Conservation (phyloP, 345 rosid species). For the Bretschneidera sinensis region DNA sequence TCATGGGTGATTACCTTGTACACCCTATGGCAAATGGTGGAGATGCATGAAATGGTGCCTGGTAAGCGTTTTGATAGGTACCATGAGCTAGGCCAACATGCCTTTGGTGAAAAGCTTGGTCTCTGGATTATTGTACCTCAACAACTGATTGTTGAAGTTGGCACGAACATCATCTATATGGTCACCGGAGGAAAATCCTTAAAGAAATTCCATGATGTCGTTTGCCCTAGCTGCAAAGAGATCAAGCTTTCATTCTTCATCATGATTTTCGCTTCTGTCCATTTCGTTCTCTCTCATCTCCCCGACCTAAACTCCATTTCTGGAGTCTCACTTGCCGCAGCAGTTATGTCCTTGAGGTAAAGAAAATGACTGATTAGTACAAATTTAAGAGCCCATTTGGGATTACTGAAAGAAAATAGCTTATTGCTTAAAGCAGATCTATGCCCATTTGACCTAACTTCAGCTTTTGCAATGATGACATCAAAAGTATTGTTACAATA, state of each 20-base stretch:
- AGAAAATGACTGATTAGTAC: not conserved
- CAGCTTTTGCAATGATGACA: too few species aligned
- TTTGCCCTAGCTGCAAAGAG: constrained; percentile 44
- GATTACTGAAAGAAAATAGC: too few species aligned
- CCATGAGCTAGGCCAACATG: constrained; percentile 70
- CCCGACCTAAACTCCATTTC: constrained; percentile 77
- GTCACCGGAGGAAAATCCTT: constrained; percentile 80
- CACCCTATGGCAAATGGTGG: constrained; percentile 92
- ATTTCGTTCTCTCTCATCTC: constrained; percentile 65
- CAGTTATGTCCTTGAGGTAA: constrained; percentile 78
- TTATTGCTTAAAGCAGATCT: too few species aligned
- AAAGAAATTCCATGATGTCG: constrained; percentile 54
- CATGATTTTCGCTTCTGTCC: constrained; percentile 64
- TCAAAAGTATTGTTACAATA: too few species aligned
- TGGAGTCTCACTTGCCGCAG: constrained; percentile 61
- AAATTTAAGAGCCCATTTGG: too few species aligned
- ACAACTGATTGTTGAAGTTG: constrained; percentile 67
- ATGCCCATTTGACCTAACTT: too few species aligned
- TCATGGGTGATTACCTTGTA: constrained; percentile 76
- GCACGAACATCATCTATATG: constrained; percentile 66
- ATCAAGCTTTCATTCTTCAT: constrained; percentile 59
- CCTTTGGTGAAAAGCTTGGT: constrained; percentile 79
- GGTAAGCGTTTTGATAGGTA: constrained; percentile 76
- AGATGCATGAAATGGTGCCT: constrained; percentile 81
- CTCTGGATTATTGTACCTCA: constrained; percentile 80